Base-by-base conservation (phyloP, 805 yeast species). In the Ogataea neopini region DNA sequence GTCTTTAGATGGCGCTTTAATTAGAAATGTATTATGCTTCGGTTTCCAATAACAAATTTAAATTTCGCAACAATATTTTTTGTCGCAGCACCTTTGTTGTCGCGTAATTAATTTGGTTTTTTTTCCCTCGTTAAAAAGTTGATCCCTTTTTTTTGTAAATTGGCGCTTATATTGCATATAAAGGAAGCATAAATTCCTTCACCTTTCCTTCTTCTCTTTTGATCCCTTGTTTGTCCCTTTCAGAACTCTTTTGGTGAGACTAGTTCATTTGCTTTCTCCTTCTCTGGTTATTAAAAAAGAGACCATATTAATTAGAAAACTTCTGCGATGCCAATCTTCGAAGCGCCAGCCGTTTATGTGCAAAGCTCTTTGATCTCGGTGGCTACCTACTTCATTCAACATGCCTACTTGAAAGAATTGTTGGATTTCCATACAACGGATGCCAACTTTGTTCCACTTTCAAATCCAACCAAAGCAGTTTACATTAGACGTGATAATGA, bases 401-500 rank as follows among this genome's bases (percentile, higher is more conserved):
- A 69, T 56, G 64, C 76, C 35, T 67, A 71, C 39, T 46, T 71
- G 54, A 69, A 68, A 48, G 68, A 66, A 40, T 53, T 68, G 35
- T 52, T 72, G 47, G 75, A 72, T 53, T 61, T 68, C 47, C 73
- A 70, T 45, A 57, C 67, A 10, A 64, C 73, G 2, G 64, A 70
- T 40, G 76, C 77, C 28, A 67, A 63, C 52, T 62, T 74, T 35
- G 52, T 67, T 11, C 79, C 79, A 11, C 63, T 76, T 37, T 58
- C 69, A 2, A 48, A 54, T 14, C 68, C 70, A 29, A 74, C 78
- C 13, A 63, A 59, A n/a, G 71, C 74, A 1, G 69, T 67, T 50
- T 74, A 69, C 58, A 65, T 81, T 23, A 74, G 85, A 48, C 70
- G 77, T 32, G 81, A 78, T 45, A 70, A 79, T 49, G 68, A 64